Conservation (phyloP, 1,139 yeast genomes). For the Blastobotrys malaysiensis region DNA sequence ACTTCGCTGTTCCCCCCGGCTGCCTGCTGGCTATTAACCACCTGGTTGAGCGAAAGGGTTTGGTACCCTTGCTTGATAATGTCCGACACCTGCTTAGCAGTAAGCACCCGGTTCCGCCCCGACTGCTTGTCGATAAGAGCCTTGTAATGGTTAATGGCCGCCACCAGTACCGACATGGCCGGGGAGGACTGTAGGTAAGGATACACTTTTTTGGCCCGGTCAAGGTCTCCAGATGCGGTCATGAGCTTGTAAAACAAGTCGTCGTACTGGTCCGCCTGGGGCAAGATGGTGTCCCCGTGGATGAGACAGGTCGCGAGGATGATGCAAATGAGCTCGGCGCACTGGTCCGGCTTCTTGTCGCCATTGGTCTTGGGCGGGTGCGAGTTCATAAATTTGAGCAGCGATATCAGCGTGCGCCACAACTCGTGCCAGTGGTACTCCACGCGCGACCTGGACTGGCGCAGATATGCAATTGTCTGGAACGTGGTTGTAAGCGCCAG, state of each 20-base stretch:
- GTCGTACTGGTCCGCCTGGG: conserved; percentile 31
- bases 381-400: conserved; percentile 26
- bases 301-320: conserved; percentile 30
- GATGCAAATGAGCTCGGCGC: conserved; percentile 24
- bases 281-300: conserved; percentile 31
- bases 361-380: conserved; percentile 13
- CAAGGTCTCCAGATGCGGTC: conserved; percentile 25
- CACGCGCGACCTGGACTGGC: conserved; percentile 19
- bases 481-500: conserved; percentile 26
- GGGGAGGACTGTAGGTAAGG: conserved; percentile 14
- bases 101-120: conserved; percentile 10
- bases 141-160: conserved; percentile 28
- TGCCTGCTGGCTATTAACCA: conserved; percentile 15
- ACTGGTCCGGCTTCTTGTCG: conserved; percentile 16
- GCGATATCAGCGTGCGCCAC: conserved; percentile 33
- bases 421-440: conserved; percentile 37
- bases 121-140: conserved; percentile 13
- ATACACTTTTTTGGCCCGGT: conserved; percentile 17
- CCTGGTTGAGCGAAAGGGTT: conserved; percentile 24
- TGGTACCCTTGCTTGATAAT: conserved; percentile 28
- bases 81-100: conserved; percentile 24
- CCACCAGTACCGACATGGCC: conserved; percentile 20
- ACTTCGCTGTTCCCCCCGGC: conserved; percentile 8
- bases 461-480: conserved; percentile 26
- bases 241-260: conserved; percentile 33